Base-by-base conservation (phyloP, 2,329 filamentous ascomycete genomes). In the Colletotrichum brevisporum region DNA sequence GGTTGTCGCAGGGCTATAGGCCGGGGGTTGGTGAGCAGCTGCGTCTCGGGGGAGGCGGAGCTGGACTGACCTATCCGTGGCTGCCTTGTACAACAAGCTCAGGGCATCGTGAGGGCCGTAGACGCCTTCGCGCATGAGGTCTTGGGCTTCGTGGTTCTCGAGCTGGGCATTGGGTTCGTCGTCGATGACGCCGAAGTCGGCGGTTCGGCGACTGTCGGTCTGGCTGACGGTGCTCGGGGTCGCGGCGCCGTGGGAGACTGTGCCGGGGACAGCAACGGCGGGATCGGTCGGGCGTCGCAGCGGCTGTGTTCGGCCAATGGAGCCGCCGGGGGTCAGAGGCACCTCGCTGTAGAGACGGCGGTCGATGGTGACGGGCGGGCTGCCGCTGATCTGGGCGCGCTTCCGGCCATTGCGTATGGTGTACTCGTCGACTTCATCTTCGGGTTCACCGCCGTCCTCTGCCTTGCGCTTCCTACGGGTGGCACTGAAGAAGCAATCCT, bases 401-500 rank as follows among this genome's bases (percentile, higher is more conserved):
- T 94, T 94, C 70, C 93, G 87, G 52, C 91, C 92, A 79, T 93
- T 94, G 74, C 92, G 89, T 39, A 92, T 78, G 67, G 92, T 89
- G 78, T 93, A 93, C 72, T 94, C 91, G 74, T 90, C 88, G 66
- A 84, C 83, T 31, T 80, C 79, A 10, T 36, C 31, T 61, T 72
- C 69, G 53, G 77, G 78, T 66, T 85, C 83, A 65, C 83, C 75
- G 75, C 83, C 88, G 73, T 92, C 84, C 73, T 86, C 89, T 55
- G 87, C 87, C 86, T 96, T 97, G 78, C 94, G 90, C 89, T 98
- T 98, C 77, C 96, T 91, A 58, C 96, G 89, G 39, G 95, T 98
- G 21, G 94, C 94, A 71, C 94, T 97, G 85, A 99, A 99, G 86
- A 92, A 97, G 84, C 96, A 99, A 76, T 97, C 92, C 80, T 98